phyloP scores from a whole-genome alignment of 768 basidiomycete genomes.

The Mycena kentingensis region DNA sequence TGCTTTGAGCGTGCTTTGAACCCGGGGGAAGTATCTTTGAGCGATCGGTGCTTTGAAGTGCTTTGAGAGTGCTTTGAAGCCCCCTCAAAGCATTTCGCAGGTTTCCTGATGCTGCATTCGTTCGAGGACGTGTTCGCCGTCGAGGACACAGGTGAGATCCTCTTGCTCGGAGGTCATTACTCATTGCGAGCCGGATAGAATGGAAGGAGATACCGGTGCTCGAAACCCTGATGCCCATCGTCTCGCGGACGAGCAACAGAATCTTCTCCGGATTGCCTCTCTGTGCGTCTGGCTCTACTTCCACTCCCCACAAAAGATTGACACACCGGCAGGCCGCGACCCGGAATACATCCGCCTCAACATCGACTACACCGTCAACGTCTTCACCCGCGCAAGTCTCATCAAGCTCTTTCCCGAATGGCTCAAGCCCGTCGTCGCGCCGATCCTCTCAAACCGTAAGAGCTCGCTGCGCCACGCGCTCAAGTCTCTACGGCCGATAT shows the following conservation, averaged over 20 bases:
- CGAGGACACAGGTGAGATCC: too few relatives aligned
- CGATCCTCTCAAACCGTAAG: not conserved
- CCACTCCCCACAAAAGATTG: not conserved
- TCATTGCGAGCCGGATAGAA: too few relatives aligned
- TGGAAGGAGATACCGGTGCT: conserved; percentile 38
- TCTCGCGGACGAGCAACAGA: conserved; percentile 45
- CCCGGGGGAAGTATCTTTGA: too few relatives aligned
- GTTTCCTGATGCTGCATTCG: too few relatives aligned
- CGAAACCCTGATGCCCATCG: conserved; percentile 31
- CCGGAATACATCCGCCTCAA: conserved; percentile 37
- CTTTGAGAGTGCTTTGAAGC: too few relatives aligned
- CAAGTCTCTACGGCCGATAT: too few relatives aligned
- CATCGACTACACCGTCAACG: conserved; percentile 34
- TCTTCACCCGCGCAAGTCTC: conserved; percentile 22
- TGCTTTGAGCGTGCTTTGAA: too few relatives aligned
- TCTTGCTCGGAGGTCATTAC: too few relatives aligned
- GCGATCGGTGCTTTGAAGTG: too few relatives aligned
- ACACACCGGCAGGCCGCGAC: conserved; percentile 36
- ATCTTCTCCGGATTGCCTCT: conserved; percentile 50
- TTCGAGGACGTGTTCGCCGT: too few relatives aligned
- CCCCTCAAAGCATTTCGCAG: too few relatives aligned
- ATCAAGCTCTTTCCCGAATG: conserved; percentile 34
- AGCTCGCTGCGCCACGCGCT: too few relatives aligned
- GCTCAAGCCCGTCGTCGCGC: conserved; percentile 24
- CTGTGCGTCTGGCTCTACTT: conserved; percentile 34